Percentiles rank a stretch among this genome's conserved stretches.
Evolutionary conservation across 2,329 filamentous ascomycete genomes (phyloP).

Genomic region (Talaromyces marneffei): DNA sequence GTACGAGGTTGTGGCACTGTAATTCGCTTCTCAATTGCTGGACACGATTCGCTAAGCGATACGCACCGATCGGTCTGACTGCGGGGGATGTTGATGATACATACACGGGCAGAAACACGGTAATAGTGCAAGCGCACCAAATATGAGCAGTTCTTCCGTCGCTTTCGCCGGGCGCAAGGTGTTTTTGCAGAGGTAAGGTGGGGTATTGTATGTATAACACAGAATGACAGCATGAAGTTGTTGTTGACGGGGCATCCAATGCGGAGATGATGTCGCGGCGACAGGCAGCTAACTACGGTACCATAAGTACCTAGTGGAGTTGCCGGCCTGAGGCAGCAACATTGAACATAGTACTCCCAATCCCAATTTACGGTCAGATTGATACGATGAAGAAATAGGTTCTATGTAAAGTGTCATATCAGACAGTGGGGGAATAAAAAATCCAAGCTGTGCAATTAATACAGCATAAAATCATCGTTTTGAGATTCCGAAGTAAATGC

Average conservation of each 20-base stretch:
- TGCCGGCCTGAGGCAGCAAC: constrained; percentile 11
- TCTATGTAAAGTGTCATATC: not conserved
- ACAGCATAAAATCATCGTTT: not conserved
- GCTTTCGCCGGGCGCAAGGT: not conserved
- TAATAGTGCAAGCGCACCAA: not conserved
- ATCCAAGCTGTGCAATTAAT: not conserved
- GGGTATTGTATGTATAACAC: not conserved
- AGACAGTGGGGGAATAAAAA: no score
- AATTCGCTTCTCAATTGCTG: not conserved
- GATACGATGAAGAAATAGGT: not conserved
- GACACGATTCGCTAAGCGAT: constrained; percentile 9
- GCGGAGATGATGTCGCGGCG: constrained; percentile 13
- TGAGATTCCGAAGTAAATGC: not conserved
- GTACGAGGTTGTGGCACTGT: not conserved
- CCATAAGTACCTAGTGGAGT: no score
- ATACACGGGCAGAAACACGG: not conserved
- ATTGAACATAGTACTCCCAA: not conserved
- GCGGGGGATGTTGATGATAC: not conserved
- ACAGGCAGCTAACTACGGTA: not conserved
- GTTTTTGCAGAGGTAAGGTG: not conserved
- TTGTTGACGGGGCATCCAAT: not conserved
- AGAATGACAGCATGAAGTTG: constrained; percentile 12
- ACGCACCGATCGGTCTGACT: constrained; percentile 5
- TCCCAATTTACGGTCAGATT: not conserved
- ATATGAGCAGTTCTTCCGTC: not conserved